Evolutionary conservation across 2,329 filamentous ascomycete genomes (phyloP), one percentile per base, ranked within the genome.

Genomic region (Penicillium sp.): DNA sequence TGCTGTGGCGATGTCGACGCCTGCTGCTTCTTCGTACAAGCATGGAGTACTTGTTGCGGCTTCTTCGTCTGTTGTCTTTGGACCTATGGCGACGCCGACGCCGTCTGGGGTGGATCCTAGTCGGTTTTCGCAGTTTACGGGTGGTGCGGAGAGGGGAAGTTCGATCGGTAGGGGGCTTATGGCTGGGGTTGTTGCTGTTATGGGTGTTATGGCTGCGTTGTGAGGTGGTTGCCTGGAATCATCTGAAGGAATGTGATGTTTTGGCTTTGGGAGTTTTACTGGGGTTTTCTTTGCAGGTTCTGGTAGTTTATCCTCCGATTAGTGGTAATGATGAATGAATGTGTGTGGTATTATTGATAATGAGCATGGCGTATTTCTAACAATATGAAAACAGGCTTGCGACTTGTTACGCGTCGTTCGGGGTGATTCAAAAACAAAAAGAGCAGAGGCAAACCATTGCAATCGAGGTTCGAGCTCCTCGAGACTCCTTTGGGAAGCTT

Each of bases 191-290:
- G 57, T 57, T 9, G 57, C 53, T 36, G 51, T 59, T 14, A 55
- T 62, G 57, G 60, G 49, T 5, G n/a, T 61, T 18, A 54, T 62
- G 57, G 47, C 54, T 47, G 55, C 53, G 25, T 52, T 61, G 49
- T 62, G 50, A 53, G 42, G 14, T 18, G 12, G 10, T 18, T 16
- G 19, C 7, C 31, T 28, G 2, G 41, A 29, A 9, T 31, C 43
- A 18, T 39, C 16, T 37, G 7, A 25, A 7, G 16, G 27, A 28
- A 12, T 12, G 18, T 41, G 12, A 18, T 31, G 12, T 22, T 30
- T 41, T n/a, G 29, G 18, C n/a, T 19, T 41, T 31, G 50, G 44
- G 44, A 36, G 40, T 16, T 34, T 41, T 50, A 45, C 29, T 28
- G 37, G 42, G 28, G 41, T 43, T 18, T 5, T 50, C 6, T 39